Base-by-base conservation (phyloP, 129 eudicot species). In the Apium graveolens region DNA sequence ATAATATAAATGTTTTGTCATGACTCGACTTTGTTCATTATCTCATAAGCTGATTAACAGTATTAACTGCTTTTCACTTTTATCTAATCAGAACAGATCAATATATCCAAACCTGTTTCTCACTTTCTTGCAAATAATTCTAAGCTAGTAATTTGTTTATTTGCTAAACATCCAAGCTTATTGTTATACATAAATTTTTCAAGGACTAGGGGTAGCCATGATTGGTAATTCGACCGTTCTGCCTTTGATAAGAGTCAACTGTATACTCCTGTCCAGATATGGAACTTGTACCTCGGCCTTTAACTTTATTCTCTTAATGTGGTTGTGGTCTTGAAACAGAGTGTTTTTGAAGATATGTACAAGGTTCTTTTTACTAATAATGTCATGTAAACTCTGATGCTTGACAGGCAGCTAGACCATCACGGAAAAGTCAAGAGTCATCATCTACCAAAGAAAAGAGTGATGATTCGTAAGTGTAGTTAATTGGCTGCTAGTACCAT, bases 401-500 rank as follows among this genome's bases (percentile, higher is more conserved):
- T 57, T 74, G 48, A 60, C 89, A 89, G 92, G 89, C 74, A 49
- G 85, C 75, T 16, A 86, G 84, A 83, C 80, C 87, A 55, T 83
- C 86, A 49, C 65, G 78, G 46, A 82, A 76, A 81, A 86, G 81
- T 63, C 90, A 82, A 62, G 87, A 82, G 68, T 88, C 92, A 49
- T 83, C 91, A 4, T 71, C 85, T 39, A 84, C 89, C 78, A 84
- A 84, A 81, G 86, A 74, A 29, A 72, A 78, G 38, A 86, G 78
- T 80, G 88, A 90, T 84, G 89, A 88, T 75, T 73, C 53, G 98
- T 93, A 84, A 88, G 98, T 81, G 26, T 72, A 38, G 16, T 14
- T 31, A 31, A 26, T 55, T 55, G 39, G 12, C 65, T 77, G 55
- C 12, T 66, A 13, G 34, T 32, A 26, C 72, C 3, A n/a, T 8